These are phyloP conservation scores for Lotus japonicus DNA, from an alignment of 306 rosid species.

Conservation along the genomic window DNA sequence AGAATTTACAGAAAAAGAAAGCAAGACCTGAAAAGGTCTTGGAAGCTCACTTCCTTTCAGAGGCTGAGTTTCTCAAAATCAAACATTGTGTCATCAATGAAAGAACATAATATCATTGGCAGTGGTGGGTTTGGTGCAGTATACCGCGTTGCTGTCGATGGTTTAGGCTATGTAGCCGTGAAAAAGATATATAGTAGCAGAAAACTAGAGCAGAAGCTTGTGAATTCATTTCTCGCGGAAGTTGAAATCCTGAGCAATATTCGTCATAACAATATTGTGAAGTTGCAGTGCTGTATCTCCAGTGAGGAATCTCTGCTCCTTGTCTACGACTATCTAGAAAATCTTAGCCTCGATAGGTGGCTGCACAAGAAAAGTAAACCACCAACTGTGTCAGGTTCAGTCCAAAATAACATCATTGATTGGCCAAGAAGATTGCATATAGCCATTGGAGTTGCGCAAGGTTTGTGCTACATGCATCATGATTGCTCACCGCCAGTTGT, in stretches of 20 bases:
- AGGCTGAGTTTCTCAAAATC: constrained; percentile 50
- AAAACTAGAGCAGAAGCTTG: constrained; percentile 56
- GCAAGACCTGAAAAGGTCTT: constrained; percentile 24
- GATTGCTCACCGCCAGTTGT: constrained; percentile 58
- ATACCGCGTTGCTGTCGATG: constrained; percentile 45
- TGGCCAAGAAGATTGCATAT: constrained; percentile 67
- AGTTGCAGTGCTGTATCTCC: constrained; percentile 57
- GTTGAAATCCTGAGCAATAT: constrained; percentile 60
- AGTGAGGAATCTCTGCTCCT: constrained; percentile 56
- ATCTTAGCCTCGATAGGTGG: constrained; percentile 74
- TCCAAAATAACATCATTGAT: constrained; percentile 17
- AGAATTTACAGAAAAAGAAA: constrained; percentile 29
- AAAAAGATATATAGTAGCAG: constrained; percentile 49
- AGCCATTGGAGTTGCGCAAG: constrained; percentile 68
- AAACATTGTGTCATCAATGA: constrained; percentile 44
- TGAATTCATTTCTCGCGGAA: constrained; percentile 62
- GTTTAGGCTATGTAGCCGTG: constrained; percentile 44
- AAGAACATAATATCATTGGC: constrained; percentile 52
- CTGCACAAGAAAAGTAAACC: constrained; percentile 34
- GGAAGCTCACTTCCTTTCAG: constrained; percentile 72
- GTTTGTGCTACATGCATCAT: constrained; percentile 85
- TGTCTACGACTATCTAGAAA: constrained; percentile 63
- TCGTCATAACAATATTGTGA: constrained; percentile 77
- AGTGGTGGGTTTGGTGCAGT: constrained; percentile 79
- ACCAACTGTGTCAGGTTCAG: constrained; percentile 19